Conservation (phyloP, 2,329 filamentous ascomycete species). For the Claviceps sp. region DNA sequence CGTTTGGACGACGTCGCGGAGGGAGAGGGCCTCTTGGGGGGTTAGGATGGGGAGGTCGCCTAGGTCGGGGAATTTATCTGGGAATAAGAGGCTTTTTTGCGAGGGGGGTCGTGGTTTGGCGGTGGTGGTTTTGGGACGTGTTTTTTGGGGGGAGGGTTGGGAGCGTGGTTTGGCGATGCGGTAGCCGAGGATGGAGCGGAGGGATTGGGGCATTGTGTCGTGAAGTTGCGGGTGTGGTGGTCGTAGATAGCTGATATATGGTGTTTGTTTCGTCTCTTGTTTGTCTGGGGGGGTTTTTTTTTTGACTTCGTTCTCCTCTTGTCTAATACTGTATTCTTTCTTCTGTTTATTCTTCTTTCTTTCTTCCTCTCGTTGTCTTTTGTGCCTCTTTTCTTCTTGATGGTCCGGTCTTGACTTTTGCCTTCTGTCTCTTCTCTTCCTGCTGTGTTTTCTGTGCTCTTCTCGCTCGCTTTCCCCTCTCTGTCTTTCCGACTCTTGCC, state of each 20-base stretch:
- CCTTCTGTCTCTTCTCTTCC: not conserved
- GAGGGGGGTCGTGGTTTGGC: slow-evolving; percentile 10
- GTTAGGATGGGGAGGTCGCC: slow-evolving; percentile 43
- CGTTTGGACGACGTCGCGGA: slow-evolving; percentile 50
- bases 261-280: too few species aligned
- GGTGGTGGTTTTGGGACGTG: slow-evolving; percentile 8
- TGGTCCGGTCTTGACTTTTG: not conserved
- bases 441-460: not conserved
- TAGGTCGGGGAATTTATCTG: slow-evolving; percentile 43
- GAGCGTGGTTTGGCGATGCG: slow-evolving; percentile 20
- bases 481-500: not conserved
- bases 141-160: slow-evolving; percentile 4
- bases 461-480: not conserved
- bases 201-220: slow-evolving; percentile 16
- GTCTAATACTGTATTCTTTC: too few species aligned
- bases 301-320: too few species aligned
- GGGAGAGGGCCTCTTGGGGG: slow-evolving; percentile 23
- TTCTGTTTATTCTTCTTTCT: too few species aligned
- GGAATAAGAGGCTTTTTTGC: slow-evolving; percentile 17
- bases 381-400: too few species aligned
- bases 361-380: too few species aligned
- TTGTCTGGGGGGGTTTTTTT: not conserved
- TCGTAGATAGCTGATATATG: too few species aligned
- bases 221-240: too few species aligned
- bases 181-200: slow-evolving; percentile 25